These are phyloP conservation scores for Russula foetens DNA, from an alignment of 768 basidiomycete species.

Conservation along the genomic window DNA sequence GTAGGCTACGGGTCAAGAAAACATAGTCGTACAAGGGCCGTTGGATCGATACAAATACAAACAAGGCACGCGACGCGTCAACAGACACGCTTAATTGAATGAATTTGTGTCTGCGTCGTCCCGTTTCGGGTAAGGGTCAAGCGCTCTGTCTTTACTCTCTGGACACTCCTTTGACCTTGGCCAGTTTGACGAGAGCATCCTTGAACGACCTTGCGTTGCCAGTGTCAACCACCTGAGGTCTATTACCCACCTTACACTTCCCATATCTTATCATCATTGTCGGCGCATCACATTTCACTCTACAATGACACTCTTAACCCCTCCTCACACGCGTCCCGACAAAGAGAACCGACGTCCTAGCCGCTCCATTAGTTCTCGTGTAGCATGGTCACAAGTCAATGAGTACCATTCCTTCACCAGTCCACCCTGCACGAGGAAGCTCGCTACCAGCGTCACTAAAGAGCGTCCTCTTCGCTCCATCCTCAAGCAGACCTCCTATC, in stretches of 20 bases:
- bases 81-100: slow-evolving; percentile 32
- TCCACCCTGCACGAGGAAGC: slow-evolving; percentile 19
- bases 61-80: slow-evolving; percentile 36
- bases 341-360: slow-evolving; percentile 38
- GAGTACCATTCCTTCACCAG: slow-evolving; percentile 37
- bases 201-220: background rate
- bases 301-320: slow-evolving; percentile 49
- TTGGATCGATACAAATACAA: slow-evolving; percentile 19
- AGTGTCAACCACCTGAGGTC: background rate
- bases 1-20: no score
- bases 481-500: slow-evolving; percentile 45
- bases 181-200: no score
- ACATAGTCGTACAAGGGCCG: background rate
- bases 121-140: background rate
- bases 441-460: slow-evolving; percentile 29
- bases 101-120: background rate
- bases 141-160: no score
- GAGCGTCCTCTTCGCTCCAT: slow-evolving; percentile 55
- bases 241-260: background rate
- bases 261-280: background rate
- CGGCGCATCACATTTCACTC: background rate
- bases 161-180: no score
- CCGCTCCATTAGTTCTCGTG: slow-evolving; percentile 28
- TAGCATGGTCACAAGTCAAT: slow-evolving; percentile 47
- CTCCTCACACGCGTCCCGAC: slow-evolving; percentile 50